These are phyloP conservation scores for Thecaphora frezii DNA, from an alignment of 1,284 basidiomycete genomes.

Conservation along the genomic window DNA sequence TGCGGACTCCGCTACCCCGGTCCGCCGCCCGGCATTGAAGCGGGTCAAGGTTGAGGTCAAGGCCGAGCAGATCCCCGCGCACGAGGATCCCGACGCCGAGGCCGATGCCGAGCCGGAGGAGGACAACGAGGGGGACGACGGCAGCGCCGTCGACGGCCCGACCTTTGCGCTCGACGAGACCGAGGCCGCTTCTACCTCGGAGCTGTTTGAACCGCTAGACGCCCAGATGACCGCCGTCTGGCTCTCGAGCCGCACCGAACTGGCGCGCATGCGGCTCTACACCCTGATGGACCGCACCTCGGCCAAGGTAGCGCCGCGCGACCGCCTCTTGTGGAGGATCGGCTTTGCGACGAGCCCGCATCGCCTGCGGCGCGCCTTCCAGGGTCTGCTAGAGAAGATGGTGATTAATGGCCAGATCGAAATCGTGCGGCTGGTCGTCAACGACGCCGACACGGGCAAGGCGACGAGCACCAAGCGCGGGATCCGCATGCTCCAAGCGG, in stretches of 20 bases:
- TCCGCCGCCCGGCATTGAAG: not conserved
- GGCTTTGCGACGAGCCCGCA: conserved; percentile 4
- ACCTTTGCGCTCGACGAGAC: not conserved
- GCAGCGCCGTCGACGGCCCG: conserved; percentile 6
- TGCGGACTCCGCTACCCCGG: no score
- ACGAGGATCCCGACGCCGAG: conserved; percentile 1
- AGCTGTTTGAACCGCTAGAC: conserved; percentile 26
- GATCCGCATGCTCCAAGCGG: conserved; percentile 24
- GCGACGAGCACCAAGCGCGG: conserved; percentile 7
- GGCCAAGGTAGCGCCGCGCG: conserved; percentile 18
- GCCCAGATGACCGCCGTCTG: conserved; percentile 26
- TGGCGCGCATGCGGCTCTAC: conserved; percentile 34
- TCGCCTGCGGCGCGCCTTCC: conserved; percentile 7
- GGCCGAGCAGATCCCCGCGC: conserved; percentile 4
- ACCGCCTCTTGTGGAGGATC: conserved; percentile 15
- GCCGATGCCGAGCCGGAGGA: conserved; percentile 1
- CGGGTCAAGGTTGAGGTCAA: conserved; percentile 2
- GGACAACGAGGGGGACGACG: conserved; percentile 9
- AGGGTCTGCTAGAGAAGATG: conserved; percentile 19
- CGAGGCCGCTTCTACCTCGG: not conserved
- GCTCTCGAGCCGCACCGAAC: conserved; percentile 40
- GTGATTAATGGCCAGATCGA: conserved; percentile 29
- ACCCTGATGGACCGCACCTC: conserved; percentile 16
- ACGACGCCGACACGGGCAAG: conserved; percentile 1
- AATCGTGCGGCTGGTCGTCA: conserved; percentile 16